Evolutionary conservation across 345 rosid species (phyloP).

Genomic region (Citrus cavaleriei): DNA sequence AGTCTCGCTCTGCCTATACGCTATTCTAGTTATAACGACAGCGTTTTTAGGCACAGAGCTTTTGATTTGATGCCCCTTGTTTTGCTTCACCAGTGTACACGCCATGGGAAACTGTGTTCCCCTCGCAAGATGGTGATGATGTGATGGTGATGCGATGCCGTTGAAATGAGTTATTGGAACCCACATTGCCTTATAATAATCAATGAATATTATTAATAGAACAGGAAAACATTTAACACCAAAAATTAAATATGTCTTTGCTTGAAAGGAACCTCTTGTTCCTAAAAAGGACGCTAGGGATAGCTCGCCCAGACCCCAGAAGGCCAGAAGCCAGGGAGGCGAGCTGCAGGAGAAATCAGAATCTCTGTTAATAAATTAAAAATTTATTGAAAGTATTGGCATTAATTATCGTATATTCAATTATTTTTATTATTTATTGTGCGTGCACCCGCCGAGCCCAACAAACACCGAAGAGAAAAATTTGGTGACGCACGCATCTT

Average conservation of each 20-base stretch:
- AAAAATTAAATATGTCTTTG: constrained; percentile 24
- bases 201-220: background rate
- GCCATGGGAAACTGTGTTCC: constrained; percentile 29
- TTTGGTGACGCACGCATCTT: constrained; percentile 17
- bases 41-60: background rate
- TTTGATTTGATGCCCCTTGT: background rate
- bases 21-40: too few relatives aligned
- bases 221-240: background rate
- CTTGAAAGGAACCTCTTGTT: constrained; percentile 54
- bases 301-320: too few relatives aligned
- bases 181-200: background rate
- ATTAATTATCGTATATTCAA: background rate
- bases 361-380: too few relatives aligned
- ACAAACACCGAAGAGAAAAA: background rate
- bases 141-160: constrained; percentile 37
- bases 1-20: too few relatives aligned
- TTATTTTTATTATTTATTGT: background rate
- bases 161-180: background rate
- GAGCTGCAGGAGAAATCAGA: too few relatives aligned
- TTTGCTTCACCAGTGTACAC: too few relatives aligned
- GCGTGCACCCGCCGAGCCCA: background rate
- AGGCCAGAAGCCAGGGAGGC: background rate
- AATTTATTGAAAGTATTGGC: too few relatives aligned
- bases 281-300: background rate
- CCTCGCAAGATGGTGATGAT: constrained; percentile 23